Evolutionary conservation across 768 basidiomycete species (phyloP).

Genomic region (Rhizopogon rudus): DNA sequence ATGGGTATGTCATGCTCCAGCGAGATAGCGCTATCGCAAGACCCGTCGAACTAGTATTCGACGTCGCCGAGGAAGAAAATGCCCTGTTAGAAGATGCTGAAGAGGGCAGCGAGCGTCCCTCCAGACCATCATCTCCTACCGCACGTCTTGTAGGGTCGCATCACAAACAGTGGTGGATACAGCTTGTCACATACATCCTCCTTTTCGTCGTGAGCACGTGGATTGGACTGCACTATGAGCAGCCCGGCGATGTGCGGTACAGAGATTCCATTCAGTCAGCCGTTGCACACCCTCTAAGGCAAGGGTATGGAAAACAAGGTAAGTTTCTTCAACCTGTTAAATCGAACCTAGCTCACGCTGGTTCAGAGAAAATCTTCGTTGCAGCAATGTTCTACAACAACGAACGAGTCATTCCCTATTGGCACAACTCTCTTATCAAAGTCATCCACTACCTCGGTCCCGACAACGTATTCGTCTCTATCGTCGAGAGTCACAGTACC

Average conservation of each 20-base stretch:
- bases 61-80: neutral
- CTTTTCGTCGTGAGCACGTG: neutral
- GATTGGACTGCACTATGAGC: conserved; percentile 1
- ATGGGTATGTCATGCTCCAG: neutral
- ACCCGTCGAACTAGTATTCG: neutral
- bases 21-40: neutral
- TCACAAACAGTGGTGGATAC: neutral
- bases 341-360: neutral
- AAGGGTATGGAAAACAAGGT: conserved; percentile 6
- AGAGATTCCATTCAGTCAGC: neutral
- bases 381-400: conserved; percentile 39
- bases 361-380: conserved; percentile 29
- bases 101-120: neutral
- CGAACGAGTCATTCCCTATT: conserved; percentile 32
- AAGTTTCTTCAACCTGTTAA: neutral
- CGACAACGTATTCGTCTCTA: conserved; percentile 38
- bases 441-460: conserved; percentile 34
- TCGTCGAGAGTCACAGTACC: conserved; percentile 34
- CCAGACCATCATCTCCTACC: neutral
- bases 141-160: too few species aligned
- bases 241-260: conserved; percentile 6
- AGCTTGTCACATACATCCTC: neutral
- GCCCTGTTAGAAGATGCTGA: neutral
- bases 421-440: conserved; percentile 30
- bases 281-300: neutral